Evolutionary conservation across 176 grass and related monocot genomes (phyloP).

Genomic region (Miscanthus lutarioriparius): DNA sequence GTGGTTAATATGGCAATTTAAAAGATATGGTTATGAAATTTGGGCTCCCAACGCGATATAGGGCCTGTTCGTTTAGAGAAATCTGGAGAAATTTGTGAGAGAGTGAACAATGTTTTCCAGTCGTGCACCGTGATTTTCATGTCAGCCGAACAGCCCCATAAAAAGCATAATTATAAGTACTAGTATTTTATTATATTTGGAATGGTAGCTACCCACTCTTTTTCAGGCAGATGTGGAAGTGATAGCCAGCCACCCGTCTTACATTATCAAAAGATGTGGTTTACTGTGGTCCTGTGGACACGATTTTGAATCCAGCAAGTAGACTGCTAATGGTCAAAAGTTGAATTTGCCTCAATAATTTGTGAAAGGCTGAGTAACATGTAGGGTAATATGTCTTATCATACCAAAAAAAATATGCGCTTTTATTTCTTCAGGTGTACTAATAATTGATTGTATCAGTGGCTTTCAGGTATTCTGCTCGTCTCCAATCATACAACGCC

Average conservation of each 20-base stretch:
- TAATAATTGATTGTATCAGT: neutral
- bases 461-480: constrained; percentile 9
- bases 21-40: neutral
- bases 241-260: neutral
- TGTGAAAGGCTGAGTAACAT: neutral
- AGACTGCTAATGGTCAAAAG: neutral
- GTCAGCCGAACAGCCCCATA: no score
- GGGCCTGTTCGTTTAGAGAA: no score
- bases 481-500: constrained; percentile 1
- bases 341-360: neutral
- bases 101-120: no score
- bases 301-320: neutral
- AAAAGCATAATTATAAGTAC: neutral
- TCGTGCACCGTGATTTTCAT: no score
- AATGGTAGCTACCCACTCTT: constrained; percentile 8
- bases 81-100: no score
- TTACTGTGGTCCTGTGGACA: neutral
- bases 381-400: neutral
- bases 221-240: constrained; percentile 16
- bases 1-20: neutral
- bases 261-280: neutral
- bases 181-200: neutral
- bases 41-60: neutral
- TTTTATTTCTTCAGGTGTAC: neutral
- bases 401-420: neutral